These are phyloP conservation scores for Wickerhamiella domercqiae DNA, from an alignment of 805 yeast species.

Conservation along the genomic window DNA sequence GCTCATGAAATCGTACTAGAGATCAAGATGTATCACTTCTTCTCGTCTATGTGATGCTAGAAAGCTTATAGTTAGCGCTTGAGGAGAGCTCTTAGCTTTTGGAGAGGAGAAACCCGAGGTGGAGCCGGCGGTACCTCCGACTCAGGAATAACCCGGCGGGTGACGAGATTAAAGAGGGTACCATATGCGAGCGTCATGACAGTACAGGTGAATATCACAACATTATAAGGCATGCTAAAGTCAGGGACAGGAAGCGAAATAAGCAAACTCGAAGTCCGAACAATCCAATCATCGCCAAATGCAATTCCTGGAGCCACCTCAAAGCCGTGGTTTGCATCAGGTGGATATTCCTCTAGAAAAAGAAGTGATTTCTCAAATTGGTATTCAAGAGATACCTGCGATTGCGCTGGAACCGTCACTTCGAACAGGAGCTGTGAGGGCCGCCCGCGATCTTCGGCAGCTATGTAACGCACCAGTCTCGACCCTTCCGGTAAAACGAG, in stretches of 20 bases:
- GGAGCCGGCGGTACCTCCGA: slow-evolving; percentile 18
- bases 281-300: slow-evolving; percentile 8
- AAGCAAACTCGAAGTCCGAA: slow-evolving; percentile 76
- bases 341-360: slow-evolving; percentile 87
- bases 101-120: neutral
- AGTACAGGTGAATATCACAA: slow-evolving; percentile 83
- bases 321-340: slow-evolving; percentile 97
- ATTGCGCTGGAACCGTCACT: slow-evolving; percentile 37
- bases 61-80: too few relatives aligned
- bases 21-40: too few relatives aligned
- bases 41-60: too few relatives aligned
- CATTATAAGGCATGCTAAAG: slow-evolving; percentile 97
- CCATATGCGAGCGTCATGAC: slow-evolving; percentile 89
- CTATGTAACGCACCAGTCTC: slow-evolving; percentile 32
- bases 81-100: too few relatives aligned
- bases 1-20: too few relatives aligned
- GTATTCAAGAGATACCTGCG: slow-evolving; percentile 38
- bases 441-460: slow-evolving; percentile 64
- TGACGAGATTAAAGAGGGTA: slow-evolving; percentile 56
- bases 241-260: slow-evolving; percentile 90
- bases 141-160: slow-evolving; percentile 37
- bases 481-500: slow-evolving; percentile 11
- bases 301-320: slow-evolving; percentile 73
- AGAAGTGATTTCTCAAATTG: slow-evolving; percentile 79
- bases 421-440: slow-evolving; percentile 72